Conservation (phyloP, 2,329 filamentous ascomycete species). For the Cladophialophora exuberans region DNA sequence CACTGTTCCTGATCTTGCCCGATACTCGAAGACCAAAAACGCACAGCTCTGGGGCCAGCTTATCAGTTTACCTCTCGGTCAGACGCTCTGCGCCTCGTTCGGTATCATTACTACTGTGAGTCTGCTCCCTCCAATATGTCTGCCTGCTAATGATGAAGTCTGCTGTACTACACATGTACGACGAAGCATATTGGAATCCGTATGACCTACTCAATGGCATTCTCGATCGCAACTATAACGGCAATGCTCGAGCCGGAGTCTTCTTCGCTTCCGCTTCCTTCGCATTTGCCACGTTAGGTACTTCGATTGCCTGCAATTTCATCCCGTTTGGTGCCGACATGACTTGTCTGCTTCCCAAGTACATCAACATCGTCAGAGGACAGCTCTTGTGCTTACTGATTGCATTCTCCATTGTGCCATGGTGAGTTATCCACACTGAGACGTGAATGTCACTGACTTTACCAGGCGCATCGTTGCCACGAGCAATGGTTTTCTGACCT, state of each 20-base stretch:
- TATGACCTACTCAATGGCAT: conserved; percentile 22
- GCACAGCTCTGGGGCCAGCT: conserved; percentile 2
- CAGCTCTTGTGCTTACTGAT: conserved; percentile 5
- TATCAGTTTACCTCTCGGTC: conserved; percentile 46
- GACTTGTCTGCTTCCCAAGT: conserved; percentile 5
- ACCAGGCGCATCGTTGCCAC: background rate
- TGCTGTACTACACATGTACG: conserved; percentile 49
- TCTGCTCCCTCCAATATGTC: no score
- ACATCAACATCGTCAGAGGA: conserved; percentile 15
- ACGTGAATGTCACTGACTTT: background rate
- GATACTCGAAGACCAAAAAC: conserved; percentile 1
- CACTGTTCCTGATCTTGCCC: conserved; percentile 5
- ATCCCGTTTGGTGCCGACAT: conserved; percentile 16
- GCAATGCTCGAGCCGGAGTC: conserved; percentile 5
- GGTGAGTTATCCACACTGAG: conserved; percentile 10
- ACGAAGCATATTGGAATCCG: conserved; percentile 40
- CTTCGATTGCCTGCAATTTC: conserved; percentile 11
- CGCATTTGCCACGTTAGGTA: conserved; percentile 8
- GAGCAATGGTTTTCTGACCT: conserved; percentile 4
- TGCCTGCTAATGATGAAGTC: no score
- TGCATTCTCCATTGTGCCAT: conserved; percentile 9
- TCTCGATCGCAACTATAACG: conserved; percentile 2
- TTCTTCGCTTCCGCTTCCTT: conserved; percentile 6
- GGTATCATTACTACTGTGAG: conserved; percentile 52
- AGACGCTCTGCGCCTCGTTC: conserved; percentile 47